These are phyloP conservation scores for Rhodofomes roseus DNA, from an alignment of 1,284 basidiomycete genomes.

Conservation along the genomic window DNA sequence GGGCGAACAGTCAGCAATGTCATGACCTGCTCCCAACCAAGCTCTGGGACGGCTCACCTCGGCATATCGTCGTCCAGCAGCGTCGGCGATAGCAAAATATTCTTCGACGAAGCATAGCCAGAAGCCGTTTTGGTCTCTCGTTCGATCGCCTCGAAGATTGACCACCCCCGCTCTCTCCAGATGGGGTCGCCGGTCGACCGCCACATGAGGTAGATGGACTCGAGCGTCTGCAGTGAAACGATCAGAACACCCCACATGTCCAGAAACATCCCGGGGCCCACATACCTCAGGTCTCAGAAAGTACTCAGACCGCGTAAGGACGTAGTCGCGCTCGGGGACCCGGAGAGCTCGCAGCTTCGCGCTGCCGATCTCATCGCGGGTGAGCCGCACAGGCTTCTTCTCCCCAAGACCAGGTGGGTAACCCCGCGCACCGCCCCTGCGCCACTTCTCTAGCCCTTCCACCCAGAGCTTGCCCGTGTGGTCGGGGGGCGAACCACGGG, in stretches of 20 bases:
- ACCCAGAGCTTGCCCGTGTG: conserved; percentile 39
- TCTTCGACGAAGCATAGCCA: conserved; percentile 55
- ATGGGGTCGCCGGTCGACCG: conserved; percentile 57
- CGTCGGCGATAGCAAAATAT: conserved; percentile 38
- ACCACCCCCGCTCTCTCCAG: conserved; percentile 76
- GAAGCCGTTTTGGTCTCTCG: conserved; percentile 45
- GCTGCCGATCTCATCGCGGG: conserved; percentile 22
- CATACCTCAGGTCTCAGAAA: conserved; percentile 64
- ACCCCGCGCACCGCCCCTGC: conserved; percentile 35
- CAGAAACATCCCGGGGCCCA: not conserved
- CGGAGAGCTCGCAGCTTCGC: conserved; percentile 14
- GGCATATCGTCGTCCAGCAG: conserved; percentile 55
- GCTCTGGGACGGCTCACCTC: conserved; percentile 43
- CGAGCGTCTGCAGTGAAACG: conserved; percentile 46
- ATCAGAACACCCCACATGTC: not conserved
- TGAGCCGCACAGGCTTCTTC: conserved; percentile 27
- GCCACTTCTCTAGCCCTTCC: conserved; percentile 50
- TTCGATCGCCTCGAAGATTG: conserved; percentile 69
- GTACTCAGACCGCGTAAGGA: conserved; percentile 40
- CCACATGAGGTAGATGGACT: conserved; percentile 69
- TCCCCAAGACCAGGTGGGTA: conserved; percentile 51
- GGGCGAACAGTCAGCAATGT: not conserved
- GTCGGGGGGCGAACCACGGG: conserved; percentile 9
- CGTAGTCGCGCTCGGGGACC: conserved; percentile 28
- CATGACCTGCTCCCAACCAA: not conserved